Evolutionary conservation across 2,329 filamentous ascomycete genomes (phyloP), one percentile per base, ranked within the genome.

Genomic region (Pyrenophora teres): DNA sequence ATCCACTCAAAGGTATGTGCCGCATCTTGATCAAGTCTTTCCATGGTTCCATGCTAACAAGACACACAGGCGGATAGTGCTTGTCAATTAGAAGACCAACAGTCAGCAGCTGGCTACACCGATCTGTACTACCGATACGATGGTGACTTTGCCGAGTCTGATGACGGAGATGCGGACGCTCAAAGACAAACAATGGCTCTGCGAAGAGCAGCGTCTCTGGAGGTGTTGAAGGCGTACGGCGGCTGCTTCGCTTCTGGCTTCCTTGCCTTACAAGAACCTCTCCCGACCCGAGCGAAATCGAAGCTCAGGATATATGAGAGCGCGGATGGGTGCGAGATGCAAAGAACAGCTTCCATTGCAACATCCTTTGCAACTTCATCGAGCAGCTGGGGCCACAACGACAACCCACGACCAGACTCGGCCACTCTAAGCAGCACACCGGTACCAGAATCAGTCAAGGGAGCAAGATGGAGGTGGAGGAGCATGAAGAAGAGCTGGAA

Each of bases 181-280:
- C 54, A 50, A 42, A 53, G 45, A 36, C 50, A 57, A 19, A 52
- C 61, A 13, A 60, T 67, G 27, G 63, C 62, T 9, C 41, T 68
- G 33, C 56, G 60, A 33, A 62, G 59, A 42, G 57, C 60, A 13
- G 63, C 67, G 13, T 68, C 66, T 3, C 21, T 66, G 42, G 67
- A 72, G 15, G 68, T 64, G 10, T 46, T 72, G 45, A 66, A 69
- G 44, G 59, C 71, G 9, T 73, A 73, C 37, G 59, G 61, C 10
- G 69, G 69, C 9, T 63, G 64, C 51, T 67, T 69, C 35, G 61
- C 68, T 9, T 71, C 66, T n/a, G 62, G 63, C n/a, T 67, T 67
- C 36, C 53, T 67, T 33, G 62, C 62, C 5, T 62, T 67, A 47
- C 60, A 63, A 46, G 51, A 63, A 15, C 56, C 63, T 55, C 60